These are phyloP conservation scores for Ceratocystis huliohia DNA, from an alignment of 2,329 filamentous ascomycete species.

Conservation along the genomic window DNA sequence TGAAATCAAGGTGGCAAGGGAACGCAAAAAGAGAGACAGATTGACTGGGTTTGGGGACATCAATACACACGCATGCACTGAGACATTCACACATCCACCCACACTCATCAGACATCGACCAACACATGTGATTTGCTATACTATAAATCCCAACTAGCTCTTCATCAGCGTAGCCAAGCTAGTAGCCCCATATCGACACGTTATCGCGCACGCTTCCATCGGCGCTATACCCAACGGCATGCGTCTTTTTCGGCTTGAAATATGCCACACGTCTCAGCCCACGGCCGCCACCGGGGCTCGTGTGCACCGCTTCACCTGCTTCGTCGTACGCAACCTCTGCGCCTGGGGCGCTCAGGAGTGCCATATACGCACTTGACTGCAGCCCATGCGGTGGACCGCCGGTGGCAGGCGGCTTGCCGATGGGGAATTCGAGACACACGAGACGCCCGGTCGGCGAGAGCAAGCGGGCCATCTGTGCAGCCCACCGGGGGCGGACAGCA, in stretches of 20 bases:
- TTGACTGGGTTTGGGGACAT: not conserved
- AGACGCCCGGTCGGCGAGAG: slow-evolving; percentile 39
- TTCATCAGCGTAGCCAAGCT: not conserved
- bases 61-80: not conserved
- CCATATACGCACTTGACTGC: slow-evolving; percentile 55
- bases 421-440: slow-evolving; percentile 65
- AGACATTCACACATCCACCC: not conserved
- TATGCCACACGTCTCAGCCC: slow-evolving; percentile 17
- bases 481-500: slow-evolving; percentile 40
- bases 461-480: slow-evolving; percentile 38
- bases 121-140: too few relatives aligned
- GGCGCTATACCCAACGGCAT: slow-evolving; percentile 34
- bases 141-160: too few relatives aligned
- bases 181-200: slow-evolving; percentile 41
- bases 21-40: not conserved
- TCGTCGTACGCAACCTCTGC: slow-evolving; percentile 48
- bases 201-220: slow-evolving; percentile 40
- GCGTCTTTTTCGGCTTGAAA: slow-evolving; percentile 38
- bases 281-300: not conserved
- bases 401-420: slow-evolving; percentile 51
- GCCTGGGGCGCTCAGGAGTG: slow-evolving; percentile 58
- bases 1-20: not conserved
- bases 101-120: not conserved
- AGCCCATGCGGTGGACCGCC: slow-evolving; percentile 63
- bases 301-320: slow-evolving; percentile 26